phyloP scores from a whole-genome alignment of 148 eudicot genomes.

The Nyssa sinensis region DNA sequence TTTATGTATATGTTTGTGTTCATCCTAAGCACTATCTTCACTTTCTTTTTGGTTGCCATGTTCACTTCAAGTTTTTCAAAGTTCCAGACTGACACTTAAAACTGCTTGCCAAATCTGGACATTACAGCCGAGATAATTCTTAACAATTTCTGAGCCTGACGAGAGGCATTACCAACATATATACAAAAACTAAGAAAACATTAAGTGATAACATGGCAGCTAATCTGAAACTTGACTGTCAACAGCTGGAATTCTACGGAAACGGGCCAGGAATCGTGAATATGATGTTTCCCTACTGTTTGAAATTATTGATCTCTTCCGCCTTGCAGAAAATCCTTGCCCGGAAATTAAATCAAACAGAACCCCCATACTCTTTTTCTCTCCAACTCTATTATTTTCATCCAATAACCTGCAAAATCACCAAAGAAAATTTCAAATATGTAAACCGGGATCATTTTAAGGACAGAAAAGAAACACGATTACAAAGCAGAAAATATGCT shows the following conservation, averaged over 20 bases:
- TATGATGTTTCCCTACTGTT: slow-evolving; percentile 37
- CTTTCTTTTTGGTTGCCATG: too few relatives aligned
- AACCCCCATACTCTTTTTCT: slow-evolving; percentile 41
- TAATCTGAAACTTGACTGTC: slow-evolving; percentile 64
- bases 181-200: neutral
- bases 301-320: slow-evolving; percentile 53
- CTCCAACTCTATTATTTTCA: slow-evolving; percentile 35
- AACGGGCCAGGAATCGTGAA: slow-evolving; percentile 45
- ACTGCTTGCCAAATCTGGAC: too few relatives aligned
- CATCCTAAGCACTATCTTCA: too few relatives aligned
- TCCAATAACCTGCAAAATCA: slow-evolving; percentile 46
- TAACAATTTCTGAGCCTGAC: too few relatives aligned
- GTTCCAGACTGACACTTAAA: too few relatives aligned
- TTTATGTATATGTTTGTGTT: too few relatives aligned
- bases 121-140: too few relatives aligned
- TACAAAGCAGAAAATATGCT: neutral
- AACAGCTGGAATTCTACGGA: slow-evolving; percentile 46
- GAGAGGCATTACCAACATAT: neutral
- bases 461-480: neutral
- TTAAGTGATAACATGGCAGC: slow-evolving; percentile 7
- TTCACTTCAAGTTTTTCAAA: too few relatives aligned
- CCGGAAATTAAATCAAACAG: slow-evolving; percentile 46
- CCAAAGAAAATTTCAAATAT: neutral
- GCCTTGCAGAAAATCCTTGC: slow-evolving; percentile 63
- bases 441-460: neutral